Percentiles rank a stretch among this genome's conserved stretches.
phyloP scores from a whole-genome alignment of 1,284 basidiomycete species.

The Pisolithus thermaeus region DNA sequence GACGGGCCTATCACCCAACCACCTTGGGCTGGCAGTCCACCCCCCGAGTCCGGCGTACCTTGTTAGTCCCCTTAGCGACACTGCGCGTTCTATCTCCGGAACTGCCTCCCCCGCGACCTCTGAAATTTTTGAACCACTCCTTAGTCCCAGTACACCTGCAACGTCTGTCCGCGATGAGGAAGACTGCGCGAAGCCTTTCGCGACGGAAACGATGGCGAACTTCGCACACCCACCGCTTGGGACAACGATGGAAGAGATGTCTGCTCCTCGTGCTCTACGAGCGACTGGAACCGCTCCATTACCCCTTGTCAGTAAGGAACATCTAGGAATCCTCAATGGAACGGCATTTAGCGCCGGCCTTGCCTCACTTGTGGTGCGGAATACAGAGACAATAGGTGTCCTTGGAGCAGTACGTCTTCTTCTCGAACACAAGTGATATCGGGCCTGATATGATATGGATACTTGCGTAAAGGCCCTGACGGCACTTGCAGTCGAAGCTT shows the following conservation, averaged over 20 bases:
- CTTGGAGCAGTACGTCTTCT: slow-evolving; percentile 39
- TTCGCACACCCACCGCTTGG: not conserved
- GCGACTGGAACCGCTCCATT: slow-evolving; percentile 64
- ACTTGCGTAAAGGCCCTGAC: slow-evolving; percentile 56
- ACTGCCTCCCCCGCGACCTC: slow-evolving; percentile 13
- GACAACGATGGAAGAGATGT: slow-evolving; percentile 20
- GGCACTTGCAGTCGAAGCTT: slow-evolving; percentile 80
- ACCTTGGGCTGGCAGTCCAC: not conserved
- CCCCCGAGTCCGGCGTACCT: not conserved
- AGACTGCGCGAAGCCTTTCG: not conserved
- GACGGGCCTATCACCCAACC: slow-evolving; percentile 1
- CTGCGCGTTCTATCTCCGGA: slow-evolving; percentile 14
- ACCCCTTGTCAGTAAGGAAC: slow-evolving; percentile 74
- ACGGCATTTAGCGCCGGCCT: slow-evolving; percentile 76
- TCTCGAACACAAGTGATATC: not conserved
- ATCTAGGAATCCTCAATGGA: slow-evolving; percentile 76
- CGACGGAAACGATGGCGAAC: slow-evolving; percentile 1
- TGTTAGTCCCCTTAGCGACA: not conserved
- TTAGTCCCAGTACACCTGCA: slow-evolving; percentile 24
- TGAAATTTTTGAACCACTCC: slow-evolving; percentile 16
- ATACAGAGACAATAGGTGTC: slow-evolving; percentile 67
- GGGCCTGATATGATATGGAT: not conserved
- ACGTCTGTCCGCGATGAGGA: slow-evolving; percentile 24
- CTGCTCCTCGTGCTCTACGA: slow-evolving; percentile 62
- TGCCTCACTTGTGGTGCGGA: slow-evolving; percentile 60